Base-by-base conservation (phyloP, 2,329 filamentous ascomycete genomes). In the Rutstroemia sydowiana region DNA sequence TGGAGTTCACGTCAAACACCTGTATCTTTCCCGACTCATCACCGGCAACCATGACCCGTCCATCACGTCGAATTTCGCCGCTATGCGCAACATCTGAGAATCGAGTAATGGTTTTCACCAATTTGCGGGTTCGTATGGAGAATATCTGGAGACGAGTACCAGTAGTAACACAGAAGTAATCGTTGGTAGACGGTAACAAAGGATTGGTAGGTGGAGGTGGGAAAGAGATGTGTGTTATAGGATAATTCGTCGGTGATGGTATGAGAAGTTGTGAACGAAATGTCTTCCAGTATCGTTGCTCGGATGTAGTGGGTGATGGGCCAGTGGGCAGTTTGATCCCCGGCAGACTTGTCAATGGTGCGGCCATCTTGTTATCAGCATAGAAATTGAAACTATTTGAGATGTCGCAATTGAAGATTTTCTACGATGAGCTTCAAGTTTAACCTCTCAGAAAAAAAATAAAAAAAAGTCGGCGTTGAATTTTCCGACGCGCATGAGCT, bases 271-370 rank as follows among this genome's bases (percentile, higher is more conserved):
- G 88, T 61, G 91, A 93, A 72, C 88, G 90, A 75, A 98, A 98
- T 11, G 87, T 85, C 66, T 86, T 87, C 95, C 95, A 98, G 76
- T 97, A 97, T 59, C 85, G 81, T 72, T 97, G 91, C 73, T 98
- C 93, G 30, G 91, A 85, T 5, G 92, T 95, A 44, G 92, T 73
- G 49, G 88, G 85, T 37, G 86, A 84, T 52, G 90, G 90, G 46
- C 88, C 88, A 57, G 87, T 79, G 52, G 92, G 84, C 66, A 95
- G 79, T 49, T 63, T 95, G 66, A 95, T 74, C 69, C 85, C 85
- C 53, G 63, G 64, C 51, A 66, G 62, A 53, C 63, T 63, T 48
- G 53, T 55, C 42, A 65, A 51, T 21, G 60, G 63, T 21, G 61
- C 61, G 45, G 64, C 63, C 64, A 66, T 66, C 31, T 53, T 61